These are phyloP conservation scores for Lojkania enalia DNA, from an alignment of 2,329 filamentous ascomycete genomes.

Conservation along the genomic window DNA sequence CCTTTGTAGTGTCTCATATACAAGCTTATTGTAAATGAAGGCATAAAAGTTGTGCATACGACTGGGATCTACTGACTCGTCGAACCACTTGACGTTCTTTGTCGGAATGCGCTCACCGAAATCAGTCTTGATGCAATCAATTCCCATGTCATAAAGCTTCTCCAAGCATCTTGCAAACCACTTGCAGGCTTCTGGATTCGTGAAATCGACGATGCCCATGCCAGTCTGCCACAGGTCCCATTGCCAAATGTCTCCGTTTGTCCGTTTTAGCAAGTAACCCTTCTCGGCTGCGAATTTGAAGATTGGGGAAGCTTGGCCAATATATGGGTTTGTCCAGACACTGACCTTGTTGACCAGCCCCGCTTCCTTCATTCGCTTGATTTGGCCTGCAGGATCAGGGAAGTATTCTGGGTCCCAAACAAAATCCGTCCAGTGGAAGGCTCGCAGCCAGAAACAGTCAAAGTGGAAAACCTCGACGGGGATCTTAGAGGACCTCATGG, in stretches of 20 bases:
- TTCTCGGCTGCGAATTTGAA: slow-evolving; percentile 67
- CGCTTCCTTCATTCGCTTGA: slow-evolving; percentile 64
- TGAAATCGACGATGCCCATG: slow-evolving; percentile 75
- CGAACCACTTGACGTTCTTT: slow-evolving; percentile 66
- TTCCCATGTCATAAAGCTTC: slow-evolving; percentile 67
- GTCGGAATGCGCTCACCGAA: slow-evolving; percentile 74
- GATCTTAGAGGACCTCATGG: slow-evolving; percentile 67
- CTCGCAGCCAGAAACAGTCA: slow-evolving; percentile 78
- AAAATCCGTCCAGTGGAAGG: slow-evolving; percentile 76
- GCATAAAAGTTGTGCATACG: slow-evolving; percentile 80
- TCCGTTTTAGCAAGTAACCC: slow-evolving; percentile 70
- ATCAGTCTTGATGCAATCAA: slow-evolving; percentile 75
- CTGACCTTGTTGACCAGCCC: slow-evolving; percentile 65
- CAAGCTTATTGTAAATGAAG: slow-evolving; percentile 71
- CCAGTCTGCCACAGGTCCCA: slow-evolving; percentile 79
- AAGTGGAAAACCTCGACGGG: slow-evolving; percentile 75
- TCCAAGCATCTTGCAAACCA: slow-evolving; percentile 69
- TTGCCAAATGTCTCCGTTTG: slow-evolving; percentile 71
- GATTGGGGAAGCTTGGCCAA: slow-evolving; percentile 68
- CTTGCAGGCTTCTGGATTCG: slow-evolving; percentile 66
- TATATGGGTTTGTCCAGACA: slow-evolving; percentile 77
- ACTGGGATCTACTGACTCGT: slow-evolving; percentile 60
- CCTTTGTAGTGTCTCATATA: slow-evolving; percentile 67
- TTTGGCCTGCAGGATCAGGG: slow-evolving; percentile 67
- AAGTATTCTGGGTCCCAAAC: slow-evolving; percentile 70